Conservation (phyloP, 148 eudicot species). For the Selenicereus undatus region DNA sequence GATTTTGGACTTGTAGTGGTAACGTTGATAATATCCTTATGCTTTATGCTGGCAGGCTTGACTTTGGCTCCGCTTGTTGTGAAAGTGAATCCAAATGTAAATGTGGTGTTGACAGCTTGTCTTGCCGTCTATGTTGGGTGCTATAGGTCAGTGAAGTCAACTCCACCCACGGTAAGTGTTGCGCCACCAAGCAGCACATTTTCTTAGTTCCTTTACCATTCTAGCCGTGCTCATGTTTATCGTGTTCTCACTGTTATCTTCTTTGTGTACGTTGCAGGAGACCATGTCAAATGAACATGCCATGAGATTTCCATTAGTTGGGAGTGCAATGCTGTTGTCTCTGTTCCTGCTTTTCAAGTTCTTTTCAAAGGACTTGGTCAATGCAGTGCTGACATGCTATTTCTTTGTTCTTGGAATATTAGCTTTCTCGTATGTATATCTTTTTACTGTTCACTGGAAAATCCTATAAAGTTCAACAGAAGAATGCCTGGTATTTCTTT, state of each 20-base stretch:
- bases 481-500: background rate
- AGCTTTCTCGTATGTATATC: constrained; percentile 81
- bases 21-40: constrained; percentile 1
- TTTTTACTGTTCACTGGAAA: constrained; percentile 19
- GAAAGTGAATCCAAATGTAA: constrained; percentile 84
- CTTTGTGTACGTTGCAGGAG: constrained; percentile 53
- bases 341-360: constrained; percentile 93
- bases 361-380: constrained; percentile 92
- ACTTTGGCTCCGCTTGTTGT: constrained; percentile 79
- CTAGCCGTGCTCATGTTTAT: background rate
- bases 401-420: constrained; percentile 89
- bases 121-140: constrained; percentile 93
- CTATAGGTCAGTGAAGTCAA: constrained; percentile 92
- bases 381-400: constrained; percentile 85
- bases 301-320: constrained; percentile 95
- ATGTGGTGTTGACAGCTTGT: constrained; percentile 91
- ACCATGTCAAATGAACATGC: constrained; percentile 99
- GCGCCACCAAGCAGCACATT: background rate
- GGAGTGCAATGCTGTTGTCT: constrained; percentile 95
- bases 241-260: constrained; percentile 4
- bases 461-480: background rate
- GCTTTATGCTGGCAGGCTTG: constrained; percentile 55
- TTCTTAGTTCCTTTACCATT: background rate
- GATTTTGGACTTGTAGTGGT: background rate
- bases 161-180: constrained; percentile 87